phyloP scores from a whole-genome alignment of 441 rosid species.

The Bocquillonia castaneifolia region DNA sequence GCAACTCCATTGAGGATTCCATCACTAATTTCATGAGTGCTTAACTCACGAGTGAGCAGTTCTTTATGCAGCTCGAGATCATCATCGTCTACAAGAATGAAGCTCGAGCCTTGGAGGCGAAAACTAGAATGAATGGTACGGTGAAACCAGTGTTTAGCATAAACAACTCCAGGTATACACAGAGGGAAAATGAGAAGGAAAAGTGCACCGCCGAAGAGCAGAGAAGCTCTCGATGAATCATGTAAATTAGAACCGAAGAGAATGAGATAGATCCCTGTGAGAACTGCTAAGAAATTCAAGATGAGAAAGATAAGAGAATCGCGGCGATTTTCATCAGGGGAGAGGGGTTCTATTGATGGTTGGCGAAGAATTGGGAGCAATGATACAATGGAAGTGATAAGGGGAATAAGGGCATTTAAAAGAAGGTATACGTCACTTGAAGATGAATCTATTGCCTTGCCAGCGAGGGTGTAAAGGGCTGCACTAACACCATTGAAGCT shows the following conservation, averaged over 20 bases:
- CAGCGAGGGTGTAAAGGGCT: conserved; percentile 71
- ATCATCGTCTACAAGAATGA: conserved; percentile 69
- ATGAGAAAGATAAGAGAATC: conserved; percentile 69
- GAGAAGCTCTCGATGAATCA: conserved; percentile 33
- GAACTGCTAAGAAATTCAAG: conserved; percentile 55
- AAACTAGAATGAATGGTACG: conserved; percentile 59
- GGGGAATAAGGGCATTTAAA: conserved; percentile 67
- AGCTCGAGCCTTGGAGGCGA: conserved; percentile 49
- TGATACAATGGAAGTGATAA: conserved; percentile 54
- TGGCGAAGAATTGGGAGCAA: conserved; percentile 78
- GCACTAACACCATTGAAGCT: conserved; percentile 96
- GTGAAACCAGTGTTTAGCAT: conserved; percentile 70
- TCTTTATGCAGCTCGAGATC: conserved; percentile 87
- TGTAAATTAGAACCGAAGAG: conserved; percentile 41
- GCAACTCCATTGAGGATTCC: conserved; percentile 21
- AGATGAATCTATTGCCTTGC: conserved; percentile 54
- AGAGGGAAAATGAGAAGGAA: conserved; percentile 63
- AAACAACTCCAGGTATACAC: conserved; percentile 71
- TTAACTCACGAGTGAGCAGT: conserved; percentile 39
- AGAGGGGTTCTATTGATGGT: conserved; percentile 66
- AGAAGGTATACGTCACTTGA: conserved; percentile 63
- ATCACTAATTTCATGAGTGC: conserved; percentile 35
- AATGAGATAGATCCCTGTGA: conserved; percentile 79
- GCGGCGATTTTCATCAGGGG: conserved; percentile 61
- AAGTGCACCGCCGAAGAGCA: conserved; percentile 67